phyloP scores from a whole-genome alignment of 345 rosid species.

The Melaleuca quinquenervia region DNA sequence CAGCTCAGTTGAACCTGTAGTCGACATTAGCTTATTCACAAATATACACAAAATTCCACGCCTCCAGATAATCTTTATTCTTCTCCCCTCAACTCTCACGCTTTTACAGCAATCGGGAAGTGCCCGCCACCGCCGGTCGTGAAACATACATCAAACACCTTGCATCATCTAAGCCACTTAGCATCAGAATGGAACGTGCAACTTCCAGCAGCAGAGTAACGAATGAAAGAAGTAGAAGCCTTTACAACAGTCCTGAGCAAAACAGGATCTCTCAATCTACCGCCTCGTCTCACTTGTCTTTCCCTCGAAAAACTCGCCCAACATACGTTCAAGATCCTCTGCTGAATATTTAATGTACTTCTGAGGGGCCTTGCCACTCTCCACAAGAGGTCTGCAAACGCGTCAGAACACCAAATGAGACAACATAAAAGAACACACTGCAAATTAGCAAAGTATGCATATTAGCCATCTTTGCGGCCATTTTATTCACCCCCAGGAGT shows the following conservation, averaged over 20 bases:
- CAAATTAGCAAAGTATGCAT: background rate
- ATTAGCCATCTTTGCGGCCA: background rate
- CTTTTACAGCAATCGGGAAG: background rate
- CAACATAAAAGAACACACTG: background rate
- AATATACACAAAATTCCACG: background rate
- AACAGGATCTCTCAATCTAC: slow-evolving; percentile 6
- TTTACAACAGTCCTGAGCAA: background rate
- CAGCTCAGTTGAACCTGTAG: background rate
- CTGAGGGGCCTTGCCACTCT: slow-evolving; percentile 72
- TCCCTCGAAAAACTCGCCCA: slow-evolving; percentile 93
- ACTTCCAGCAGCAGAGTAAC: background rate
- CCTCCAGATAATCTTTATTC: background rate
- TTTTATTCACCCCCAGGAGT: background rate
- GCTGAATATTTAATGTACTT: slow-evolving; percentile 73
- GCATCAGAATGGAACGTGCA: background rate
- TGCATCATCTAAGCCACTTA: background rate
- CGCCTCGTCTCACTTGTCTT: slow-evolving; percentile 70
- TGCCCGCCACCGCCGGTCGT: background rate
- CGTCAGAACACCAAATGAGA: background rate
- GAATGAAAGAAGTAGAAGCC: background rate
- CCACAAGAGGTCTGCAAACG: slow-evolving; percentile 70
- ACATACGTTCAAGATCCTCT: slow-evolving; percentile 88
- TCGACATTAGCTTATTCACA: background rate
- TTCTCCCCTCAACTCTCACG: background rate
- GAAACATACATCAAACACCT: background rate